A percentile compares a stretch with the other conserved stretches of the same genome.
These are phyloP conservation scores for Penicillium manginii DNA, from an alignment of 495 filamentous ascomycete genomes.

Conservation along the genomic window DNA sequence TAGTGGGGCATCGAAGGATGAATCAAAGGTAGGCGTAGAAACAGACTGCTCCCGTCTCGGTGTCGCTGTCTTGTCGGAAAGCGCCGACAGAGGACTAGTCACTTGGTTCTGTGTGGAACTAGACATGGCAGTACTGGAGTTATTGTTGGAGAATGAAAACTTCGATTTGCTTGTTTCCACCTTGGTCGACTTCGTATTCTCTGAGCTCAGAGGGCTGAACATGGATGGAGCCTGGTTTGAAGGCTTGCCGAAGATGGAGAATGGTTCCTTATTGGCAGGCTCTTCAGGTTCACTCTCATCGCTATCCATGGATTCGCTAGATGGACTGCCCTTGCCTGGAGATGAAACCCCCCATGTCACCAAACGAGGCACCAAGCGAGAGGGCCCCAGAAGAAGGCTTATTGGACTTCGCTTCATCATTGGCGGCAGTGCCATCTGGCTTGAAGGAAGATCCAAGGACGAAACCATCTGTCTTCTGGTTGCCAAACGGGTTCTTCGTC, in stretches of 20 bases:
- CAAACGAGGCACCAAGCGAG: constrained; percentile 36
- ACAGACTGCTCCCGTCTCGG: constrained; percentile 27
- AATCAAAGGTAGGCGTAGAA: constrained; percentile 26
- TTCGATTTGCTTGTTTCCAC: constrained; percentile 41
- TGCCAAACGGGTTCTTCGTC: constrained; percentile 55
- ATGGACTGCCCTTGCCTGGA: constrained; percentile 27
- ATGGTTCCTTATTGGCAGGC: constrained; percentile 25
- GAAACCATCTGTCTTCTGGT: constrained; percentile 56
- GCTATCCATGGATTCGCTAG: constrained; percentile 45
- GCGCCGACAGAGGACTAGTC: constrained; percentile 37
- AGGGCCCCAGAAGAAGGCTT: constrained; percentile 42
- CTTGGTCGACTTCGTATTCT: constrained; percentile 25
- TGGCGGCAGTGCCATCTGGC: constrained; percentile 65
- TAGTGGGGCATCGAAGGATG: constrained; percentile 58
- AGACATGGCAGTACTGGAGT: constrained; percentile 14
- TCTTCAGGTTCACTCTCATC: constrained; percentile 34
- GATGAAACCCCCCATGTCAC: constrained; percentile 31
- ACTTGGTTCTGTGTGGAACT: constrained; percentile 25
- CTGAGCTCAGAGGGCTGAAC: constrained; percentile 31
- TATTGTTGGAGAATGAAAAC: constrained; percentile 42
- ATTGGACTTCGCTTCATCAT: constrained; percentile 59
- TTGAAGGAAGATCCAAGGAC: constrained; percentile 82
- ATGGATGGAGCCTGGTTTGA: constrained; percentile 39
- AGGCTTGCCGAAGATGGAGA: constrained; percentile 23
- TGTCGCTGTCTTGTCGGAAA: constrained; percentile 44